These are phyloP conservation scores for Umbelopsis isabellina DNA, from an alignment of 192 early-diverging fungal genomes.

Conservation along the genomic window DNA sequence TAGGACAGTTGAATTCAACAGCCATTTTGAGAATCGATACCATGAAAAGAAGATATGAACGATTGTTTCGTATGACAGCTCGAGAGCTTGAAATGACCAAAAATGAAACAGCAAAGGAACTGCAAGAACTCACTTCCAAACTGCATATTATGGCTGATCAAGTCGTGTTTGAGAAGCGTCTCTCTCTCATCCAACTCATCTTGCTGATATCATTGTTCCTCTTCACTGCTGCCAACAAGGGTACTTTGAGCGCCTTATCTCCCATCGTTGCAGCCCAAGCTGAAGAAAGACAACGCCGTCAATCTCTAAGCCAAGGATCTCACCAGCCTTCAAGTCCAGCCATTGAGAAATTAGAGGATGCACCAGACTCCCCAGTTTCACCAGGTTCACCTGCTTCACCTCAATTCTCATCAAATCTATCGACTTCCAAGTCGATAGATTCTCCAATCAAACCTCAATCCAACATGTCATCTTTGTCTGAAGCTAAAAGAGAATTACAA, in stretches of 20 bases:
- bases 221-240: conserved; percentile 45
- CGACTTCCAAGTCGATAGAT: not conserved
- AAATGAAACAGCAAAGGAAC: conserved; percentile 42
- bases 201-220: conserved; percentile 40
- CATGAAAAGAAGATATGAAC: conserved; percentile 57
- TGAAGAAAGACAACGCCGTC: conserved; percentile 34
- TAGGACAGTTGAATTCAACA: conserved; percentile 69
- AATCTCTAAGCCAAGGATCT: conserved; percentile 18
- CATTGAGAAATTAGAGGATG: not conserved
- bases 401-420: not conserved
- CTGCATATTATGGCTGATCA: conserved; percentile 51
- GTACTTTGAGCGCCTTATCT: conserved; percentile 41
- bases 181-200: conserved; percentile 42
- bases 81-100: conserved; percentile 45
- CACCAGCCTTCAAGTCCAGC: not conserved
- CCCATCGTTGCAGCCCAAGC: conserved; percentile 42
- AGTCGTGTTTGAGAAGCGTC: conserved; percentile 50
- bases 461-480: not conserved
- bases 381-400: not conserved
- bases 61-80: conserved; percentile 42
- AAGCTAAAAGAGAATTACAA: conserved; percentile 8
- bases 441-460: not conserved
- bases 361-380: not conserved
- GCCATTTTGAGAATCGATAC: conserved; percentile 65
- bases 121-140: conserved; percentile 44